A percentile compares a stretch with the other conserved stretches of the same genome.
phyloP scores from a whole-genome alignment of 129 eudicot species.

The Cynara cardunculus region DNA sequence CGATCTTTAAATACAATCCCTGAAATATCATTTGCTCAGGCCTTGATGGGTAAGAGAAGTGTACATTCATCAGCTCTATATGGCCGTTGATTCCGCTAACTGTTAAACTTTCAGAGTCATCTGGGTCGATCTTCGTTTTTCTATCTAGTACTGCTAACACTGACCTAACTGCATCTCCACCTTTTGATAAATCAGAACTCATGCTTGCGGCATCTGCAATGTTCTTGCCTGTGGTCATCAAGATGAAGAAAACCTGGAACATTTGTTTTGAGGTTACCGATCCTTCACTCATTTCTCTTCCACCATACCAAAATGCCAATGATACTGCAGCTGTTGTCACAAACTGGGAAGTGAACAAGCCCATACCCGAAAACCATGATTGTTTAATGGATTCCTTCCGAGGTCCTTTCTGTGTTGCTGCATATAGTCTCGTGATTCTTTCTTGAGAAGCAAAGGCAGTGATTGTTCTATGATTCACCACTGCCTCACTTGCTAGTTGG shows the following conservation, averaged over 20 bases:
- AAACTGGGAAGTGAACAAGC: slow-evolving; percentile 44
- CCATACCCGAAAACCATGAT: slow-evolving; percentile 53
- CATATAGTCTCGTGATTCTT: slow-evolving; percentile 36
- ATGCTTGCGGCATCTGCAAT: slow-evolving; percentile 69
- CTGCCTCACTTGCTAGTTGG: slow-evolving; percentile 62
- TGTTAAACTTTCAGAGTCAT: slow-evolving; percentile 24
- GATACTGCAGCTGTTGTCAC: slow-evolving; percentile 34
- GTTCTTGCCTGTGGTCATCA: slow-evolving; percentile 55
- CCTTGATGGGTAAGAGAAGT: slow-evolving; percentile 50
- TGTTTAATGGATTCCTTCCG: slow-evolving; percentile 39
- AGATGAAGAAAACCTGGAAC: slow-evolving; percentile 51
- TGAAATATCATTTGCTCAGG: slow-evolving; percentile 54
- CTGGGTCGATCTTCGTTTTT: slow-evolving; percentile 40
- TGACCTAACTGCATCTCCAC: slow-evolving; percentile 42
- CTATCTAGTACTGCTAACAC: slow-evolving; percentile 45
- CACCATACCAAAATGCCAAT: slow-evolving; percentile 56
- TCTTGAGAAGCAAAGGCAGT: slow-evolving; percentile 63
- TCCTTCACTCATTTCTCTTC: slow-evolving; percentile 43
- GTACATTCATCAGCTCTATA: slow-evolving; percentile 41
- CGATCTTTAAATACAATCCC: slow-evolving; percentile 40
- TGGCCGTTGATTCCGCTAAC: slow-evolving; percentile 25
- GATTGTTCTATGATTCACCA: slow-evolving; percentile 50
- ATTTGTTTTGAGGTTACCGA: slow-evolving; percentile 30
- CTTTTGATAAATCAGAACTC: slow-evolving; percentile 50
- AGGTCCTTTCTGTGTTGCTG: slow-evolving; percentile 35